phyloP scores from a whole-genome alignment of 2,329 filamentous ascomycete genomes.

The Neofusicoccum parvum region DNA sequence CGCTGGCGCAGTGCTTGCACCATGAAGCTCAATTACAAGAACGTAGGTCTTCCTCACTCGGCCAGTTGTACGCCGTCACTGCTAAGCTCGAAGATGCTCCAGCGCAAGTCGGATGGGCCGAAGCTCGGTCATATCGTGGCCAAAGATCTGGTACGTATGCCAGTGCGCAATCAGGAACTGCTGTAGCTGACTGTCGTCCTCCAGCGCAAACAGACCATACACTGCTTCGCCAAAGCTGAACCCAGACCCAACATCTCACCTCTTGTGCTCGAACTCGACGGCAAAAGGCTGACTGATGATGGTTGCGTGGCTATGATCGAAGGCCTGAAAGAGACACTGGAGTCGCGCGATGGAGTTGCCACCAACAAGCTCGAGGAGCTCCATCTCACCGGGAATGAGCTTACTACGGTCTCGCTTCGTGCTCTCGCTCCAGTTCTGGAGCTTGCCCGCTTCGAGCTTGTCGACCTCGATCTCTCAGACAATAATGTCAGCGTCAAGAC shows the following conservation, averaged over 20 bases:
- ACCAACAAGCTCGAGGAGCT: slow-evolving; percentile 49
- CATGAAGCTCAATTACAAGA: slow-evolving; percentile 42
- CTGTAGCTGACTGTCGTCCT: slow-evolving; percentile 26
- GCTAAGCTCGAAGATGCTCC: background rate
- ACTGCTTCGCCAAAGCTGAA: slow-evolving; percentile 26
- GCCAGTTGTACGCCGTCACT: background rate
- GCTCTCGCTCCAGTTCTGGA: slow-evolving; percentile 46
- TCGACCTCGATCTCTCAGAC: slow-evolving; percentile 49
- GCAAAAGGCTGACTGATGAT: slow-evolving; percentile 50
- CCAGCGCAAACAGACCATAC: slow-evolving; percentile 36
- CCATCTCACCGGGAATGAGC: slow-evolving; percentile 47
- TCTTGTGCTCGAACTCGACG: slow-evolving; percentile 50
- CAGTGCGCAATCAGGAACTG: slow-evolving; percentile 25
- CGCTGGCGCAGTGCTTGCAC: background rate
- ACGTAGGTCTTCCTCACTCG: slow-evolving; percentile 31
- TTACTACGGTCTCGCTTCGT: slow-evolving; percentile 46
- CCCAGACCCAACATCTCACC: slow-evolving; percentile 32
- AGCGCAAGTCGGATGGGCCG: slow-evolving; percentile 50
- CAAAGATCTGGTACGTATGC: slow-evolving; percentile 44
- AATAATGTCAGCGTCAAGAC: slow-evolving; percentile 47
- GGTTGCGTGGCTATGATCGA: slow-evolving; percentile 47
- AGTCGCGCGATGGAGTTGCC: slow-evolving; percentile 29
- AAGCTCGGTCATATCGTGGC: slow-evolving; percentile 50
- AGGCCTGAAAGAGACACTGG: slow-evolving; percentile 45
- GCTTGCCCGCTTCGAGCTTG: slow-evolving; percentile 47